Conservation (phyloP, 1,284 basidiomycete genomes). For the Malassezia brasiliensis region DNA sequence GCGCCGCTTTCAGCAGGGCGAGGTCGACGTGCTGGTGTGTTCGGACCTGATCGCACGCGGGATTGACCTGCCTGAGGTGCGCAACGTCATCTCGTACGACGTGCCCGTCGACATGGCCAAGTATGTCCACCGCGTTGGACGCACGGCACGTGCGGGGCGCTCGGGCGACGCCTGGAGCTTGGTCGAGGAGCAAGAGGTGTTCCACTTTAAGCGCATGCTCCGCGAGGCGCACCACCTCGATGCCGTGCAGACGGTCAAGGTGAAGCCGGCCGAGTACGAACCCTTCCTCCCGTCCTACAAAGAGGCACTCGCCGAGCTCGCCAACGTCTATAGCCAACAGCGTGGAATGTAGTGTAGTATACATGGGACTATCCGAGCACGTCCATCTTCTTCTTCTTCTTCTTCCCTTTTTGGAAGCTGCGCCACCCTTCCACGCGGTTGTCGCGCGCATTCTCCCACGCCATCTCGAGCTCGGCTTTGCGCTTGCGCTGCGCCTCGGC, state of each 20-base stretch:
- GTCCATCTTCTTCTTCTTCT: slow-evolving; percentile 37
- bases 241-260: slow-evolving; percentile 24
- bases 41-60: slow-evolving; percentile 92
- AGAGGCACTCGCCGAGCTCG: slow-evolving; percentile 26
- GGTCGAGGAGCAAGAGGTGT: slow-evolving; percentile 87
- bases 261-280: slow-evolving; percentile 17
- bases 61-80: slow-evolving; percentile 85
- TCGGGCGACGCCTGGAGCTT: slow-evolving; percentile 82
- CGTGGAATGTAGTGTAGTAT: background rate
- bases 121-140: slow-evolving; percentile 89
- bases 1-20: slow-evolving; percentile 67
- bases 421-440: slow-evolving; percentile 40
- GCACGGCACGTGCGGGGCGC: slow-evolving; percentile 83
- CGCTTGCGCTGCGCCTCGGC: slow-evolving; percentile 49
- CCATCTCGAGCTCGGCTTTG: slow-evolving; percentile 51
- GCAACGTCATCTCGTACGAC: slow-evolving; percentile 88
- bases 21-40: slow-evolving; percentile 82
- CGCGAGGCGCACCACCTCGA: slow-evolving; percentile 15
- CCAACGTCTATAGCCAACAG: slow-evolving; percentile 24
- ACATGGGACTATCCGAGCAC: slow-evolving; percentile 25
- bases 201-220: slow-evolving; percentile 19
- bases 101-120: slow-evolving; percentile 92
- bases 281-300: slow-evolving; percentile 22
- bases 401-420: slow-evolving; percentile 32
- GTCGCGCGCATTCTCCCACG: slow-evolving; percentile 52